phyloP scores from a whole-genome alignment of 2,329 filamentous ascomycete species.

The Aureobasidium pullulans region DNA sequence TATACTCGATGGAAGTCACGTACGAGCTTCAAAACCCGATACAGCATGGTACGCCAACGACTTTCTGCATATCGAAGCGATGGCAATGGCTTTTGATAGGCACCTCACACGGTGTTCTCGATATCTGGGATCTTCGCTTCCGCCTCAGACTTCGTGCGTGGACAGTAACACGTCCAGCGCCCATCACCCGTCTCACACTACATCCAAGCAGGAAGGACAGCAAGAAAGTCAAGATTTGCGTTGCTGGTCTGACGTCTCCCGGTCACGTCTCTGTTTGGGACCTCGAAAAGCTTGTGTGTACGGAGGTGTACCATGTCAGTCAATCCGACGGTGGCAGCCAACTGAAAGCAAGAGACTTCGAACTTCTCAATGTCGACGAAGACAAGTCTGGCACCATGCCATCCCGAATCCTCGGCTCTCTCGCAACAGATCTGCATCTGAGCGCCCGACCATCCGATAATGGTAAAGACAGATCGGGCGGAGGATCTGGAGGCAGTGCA shows the following conservation, averaged over 20 bases:
- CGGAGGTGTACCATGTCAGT: constrained; percentile 73
- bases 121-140: constrained; percentile 97
- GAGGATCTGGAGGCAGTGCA: constrained; percentile 40
- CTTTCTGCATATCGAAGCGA: constrained; percentile 79
- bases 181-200: constrained; percentile 71
- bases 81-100: constrained; percentile 87
- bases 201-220: constrained; percentile 53
- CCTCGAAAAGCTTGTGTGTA: constrained; percentile 78
- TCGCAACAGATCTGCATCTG: constrained; percentile 28
- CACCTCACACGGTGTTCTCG: constrained; percentile 85
- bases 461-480: constrained; percentile 11
- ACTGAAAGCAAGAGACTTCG: constrained; percentile 55
- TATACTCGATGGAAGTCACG: constrained; percentile 75
- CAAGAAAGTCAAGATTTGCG: constrained; percentile 76
- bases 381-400: constrained; percentile 83
- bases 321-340: constrained; percentile 36
- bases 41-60: constrained; percentile 84
- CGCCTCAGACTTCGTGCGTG: constrained; percentile 78
- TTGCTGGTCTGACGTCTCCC: constrained; percentile 77
- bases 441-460: background rate
- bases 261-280: constrained; percentile 96
- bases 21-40: constrained; percentile 80
- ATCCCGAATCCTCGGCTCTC: constrained; percentile 68
- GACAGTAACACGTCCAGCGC: constrained; percentile 72
- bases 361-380: constrained; percentile 83